A percentile compares a stretch with the other conserved stretches of the same genome.
Evolutionary conservation across 805 yeast species (phyloP).

Genomic region (Myxozyma sirexii): DNA sequence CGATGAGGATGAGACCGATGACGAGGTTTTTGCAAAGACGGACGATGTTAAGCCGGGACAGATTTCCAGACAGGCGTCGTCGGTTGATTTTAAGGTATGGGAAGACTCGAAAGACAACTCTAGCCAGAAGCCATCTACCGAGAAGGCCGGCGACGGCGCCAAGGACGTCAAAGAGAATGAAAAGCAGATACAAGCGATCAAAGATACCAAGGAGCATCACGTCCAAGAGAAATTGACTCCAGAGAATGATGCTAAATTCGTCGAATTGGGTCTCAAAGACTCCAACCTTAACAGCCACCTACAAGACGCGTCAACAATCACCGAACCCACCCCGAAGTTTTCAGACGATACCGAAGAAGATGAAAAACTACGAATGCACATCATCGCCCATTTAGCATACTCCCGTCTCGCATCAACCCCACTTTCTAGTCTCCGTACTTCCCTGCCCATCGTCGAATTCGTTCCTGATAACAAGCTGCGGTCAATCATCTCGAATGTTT

Average conservation of each 20-base stretch:
- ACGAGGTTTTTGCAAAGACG: slow-evolving; percentile 36
- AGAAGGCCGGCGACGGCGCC: neutral
- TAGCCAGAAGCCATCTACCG: neutral
- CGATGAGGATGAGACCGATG: slow-evolving; percentile 51
- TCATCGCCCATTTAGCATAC: slow-evolving; percentile 85
- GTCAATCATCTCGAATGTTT: slow-evolving; percentile 49
- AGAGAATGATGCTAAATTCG: neutral
- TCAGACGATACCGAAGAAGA: slow-evolving; percentile 37
- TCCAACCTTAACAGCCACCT: neutral
- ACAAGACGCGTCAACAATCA: neutral
- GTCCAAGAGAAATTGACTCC: neutral
- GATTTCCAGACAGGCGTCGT: too few species aligned
- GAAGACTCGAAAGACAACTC: slow-evolving; percentile 18
- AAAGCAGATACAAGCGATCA: neutral
- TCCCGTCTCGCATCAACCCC: slow-evolving; percentile 89
- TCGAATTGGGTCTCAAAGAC: neutral
- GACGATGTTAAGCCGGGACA: too few species aligned
- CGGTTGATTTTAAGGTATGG: slow-evolving; percentile 19
- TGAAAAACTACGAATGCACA: slow-evolving; percentile 60
- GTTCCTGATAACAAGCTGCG: slow-evolving; percentile 46
- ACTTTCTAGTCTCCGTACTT: slow-evolving; percentile 65
- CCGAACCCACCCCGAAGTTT: neutral
- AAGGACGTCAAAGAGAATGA: slow-evolving; percentile 8
- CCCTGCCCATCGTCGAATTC: slow-evolving; percentile 48
- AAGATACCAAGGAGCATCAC: neutral